Evolutionary conservation across 768 basidiomycete genomes (phyloP).

Genomic region (Podaxis mareebaensis): DNA sequence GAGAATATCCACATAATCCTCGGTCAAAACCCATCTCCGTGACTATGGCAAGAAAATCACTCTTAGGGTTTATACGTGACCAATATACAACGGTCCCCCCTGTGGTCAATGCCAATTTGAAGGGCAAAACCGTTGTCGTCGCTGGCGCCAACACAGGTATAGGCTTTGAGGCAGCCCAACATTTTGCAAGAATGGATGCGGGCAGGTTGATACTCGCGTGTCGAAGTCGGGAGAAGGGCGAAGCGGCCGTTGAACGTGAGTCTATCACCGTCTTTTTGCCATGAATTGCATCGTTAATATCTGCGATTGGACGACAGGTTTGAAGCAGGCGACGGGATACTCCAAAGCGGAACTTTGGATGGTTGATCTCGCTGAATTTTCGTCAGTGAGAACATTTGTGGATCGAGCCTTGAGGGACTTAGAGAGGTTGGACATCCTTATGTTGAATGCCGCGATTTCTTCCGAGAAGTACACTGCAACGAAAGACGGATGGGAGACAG

Average conservation of each 20-base stretch:
- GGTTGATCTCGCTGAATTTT: slow-evolving; percentile 38
- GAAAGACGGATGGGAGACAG: slow-evolving; percentile 47
- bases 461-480: slow-evolving; percentile 21
- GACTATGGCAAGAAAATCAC: slow-evolving; percentile 9
- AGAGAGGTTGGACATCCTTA: slow-evolving; percentile 41
- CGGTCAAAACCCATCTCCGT: neutral
- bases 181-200: slow-evolving; percentile 45
- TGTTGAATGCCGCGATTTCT: slow-evolving; percentile 43
- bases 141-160: slow-evolving; percentile 53
- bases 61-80: slow-evolving; percentile 4
- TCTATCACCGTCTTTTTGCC: neutral
- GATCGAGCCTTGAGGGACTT: slow-evolving; percentile 32
- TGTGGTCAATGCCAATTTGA: slow-evolving; percentile 36
- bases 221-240: slow-evolving; percentile 33
- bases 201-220: slow-evolving; percentile 38
- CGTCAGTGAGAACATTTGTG: slow-evolving; percentile 36
- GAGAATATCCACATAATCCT: neutral
- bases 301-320: slow-evolving; percentile 16
- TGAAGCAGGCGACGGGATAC: slow-evolving; percentile 32
- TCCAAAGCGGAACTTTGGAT: slow-evolving; percentile 35
- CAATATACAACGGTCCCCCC: slow-evolving; percentile 23
- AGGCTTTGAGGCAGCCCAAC: slow-evolving; percentile 46
- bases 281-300: neutral
- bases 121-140: slow-evolving; percentile 48
- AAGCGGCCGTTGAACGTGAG: slow-evolving; percentile 36